Percentiles rank a stretch among this genome's conserved stretches.
These are phyloP conservation scores for Persicaria maculosa DNA, from an alignment of 148 eudicot genomes.

Conservation along the genomic window DNA sequence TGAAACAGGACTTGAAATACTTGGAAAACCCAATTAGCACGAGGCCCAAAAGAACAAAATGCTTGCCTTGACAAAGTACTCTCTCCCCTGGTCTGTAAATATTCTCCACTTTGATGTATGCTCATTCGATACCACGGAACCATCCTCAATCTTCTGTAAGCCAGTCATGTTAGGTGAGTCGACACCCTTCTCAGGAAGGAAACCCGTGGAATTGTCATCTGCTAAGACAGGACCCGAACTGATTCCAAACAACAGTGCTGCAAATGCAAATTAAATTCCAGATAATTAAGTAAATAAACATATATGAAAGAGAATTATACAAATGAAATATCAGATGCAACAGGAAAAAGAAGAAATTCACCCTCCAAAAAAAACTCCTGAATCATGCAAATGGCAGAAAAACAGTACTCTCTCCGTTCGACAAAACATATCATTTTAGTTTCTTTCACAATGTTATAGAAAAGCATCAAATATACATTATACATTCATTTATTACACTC, in stretches of 20 bases:
- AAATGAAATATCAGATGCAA: not conserved
- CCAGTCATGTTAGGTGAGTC: conserved; percentile 27
- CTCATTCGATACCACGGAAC: conserved; percentile 70
- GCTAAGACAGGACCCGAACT: conserved; percentile 48
- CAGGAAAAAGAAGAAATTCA: not conserved
- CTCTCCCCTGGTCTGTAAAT: conserved; percentile 80
- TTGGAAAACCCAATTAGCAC: not conserved
- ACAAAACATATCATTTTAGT: no score
- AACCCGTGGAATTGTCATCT: conserved; percentile 43
- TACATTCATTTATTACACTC: no score
- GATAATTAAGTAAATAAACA: not conserved
- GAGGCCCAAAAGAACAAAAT: not conserved
- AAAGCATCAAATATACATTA: no score
- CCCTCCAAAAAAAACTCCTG: not conserved
- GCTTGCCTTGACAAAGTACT: conserved; percentile 56
- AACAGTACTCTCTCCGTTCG: no score
- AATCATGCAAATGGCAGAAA: no score
- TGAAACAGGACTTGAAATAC: conserved; percentile 11
- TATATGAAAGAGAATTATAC: not conserved
- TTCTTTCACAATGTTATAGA: no score
- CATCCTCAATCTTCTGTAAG: conserved; percentile 69
- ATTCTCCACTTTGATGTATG: conserved; percentile 96
- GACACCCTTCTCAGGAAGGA: conserved; percentile 28
- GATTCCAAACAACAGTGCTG: conserved; percentile 48
- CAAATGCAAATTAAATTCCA: not conserved